Base-by-base conservation (phyloP, 73 alveolate genomes). In the Paraurostyla sp. region DNA sequence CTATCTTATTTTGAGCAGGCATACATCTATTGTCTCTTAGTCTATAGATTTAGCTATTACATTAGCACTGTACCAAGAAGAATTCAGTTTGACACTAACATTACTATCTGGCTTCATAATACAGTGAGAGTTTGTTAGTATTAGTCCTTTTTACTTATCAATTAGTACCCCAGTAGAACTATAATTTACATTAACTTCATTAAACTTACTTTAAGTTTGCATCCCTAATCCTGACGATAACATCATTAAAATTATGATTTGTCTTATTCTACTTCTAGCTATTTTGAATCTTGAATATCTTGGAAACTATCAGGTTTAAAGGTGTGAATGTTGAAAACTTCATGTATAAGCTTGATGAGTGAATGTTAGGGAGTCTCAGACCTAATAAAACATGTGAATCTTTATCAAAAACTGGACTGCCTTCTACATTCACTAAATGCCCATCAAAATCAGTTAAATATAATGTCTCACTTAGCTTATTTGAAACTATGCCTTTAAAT, bases 41-140 rank as follows among this genome's bases (percentile, higher is more conserved):
- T 78, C 89, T 4, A 20, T 18, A 29, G 89, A 29, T 32, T 51
- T 78, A 11, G 89, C 76, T 7, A 78, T 33, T 2, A 78, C 78
- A 3, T 29, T n/a, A 16, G 80, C 76, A 1, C 13, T 7, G 15
- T 29, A 54, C 29, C 23, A 29, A 32, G 32, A 23, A 27, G 11
- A 2, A 0, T 13, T 33, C 6, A 51, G 25, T 4, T 20, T 50
- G 3, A 78, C 33, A 6, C 36, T 16, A 2, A 51, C 42, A 6
- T 9, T 32, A 3, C 52, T 9, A 2, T 36, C n/a, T 52, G 9
- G 2, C 3, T 38, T 78, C 43, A 3, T 23, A 38, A 78, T 54
- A 52, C 89, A 78, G 40, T 78, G 89, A 54, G 89, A 25, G 50
- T 78, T 78, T 13, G 89, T 78, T 32, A 78, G 22, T 16, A 78